A percentile compares a stretch with the other conserved stretches of the same genome.
Evolutionary conservation across 805 yeast genomes (phyloP).

Genomic region (Candida mattraensis): DNA sequence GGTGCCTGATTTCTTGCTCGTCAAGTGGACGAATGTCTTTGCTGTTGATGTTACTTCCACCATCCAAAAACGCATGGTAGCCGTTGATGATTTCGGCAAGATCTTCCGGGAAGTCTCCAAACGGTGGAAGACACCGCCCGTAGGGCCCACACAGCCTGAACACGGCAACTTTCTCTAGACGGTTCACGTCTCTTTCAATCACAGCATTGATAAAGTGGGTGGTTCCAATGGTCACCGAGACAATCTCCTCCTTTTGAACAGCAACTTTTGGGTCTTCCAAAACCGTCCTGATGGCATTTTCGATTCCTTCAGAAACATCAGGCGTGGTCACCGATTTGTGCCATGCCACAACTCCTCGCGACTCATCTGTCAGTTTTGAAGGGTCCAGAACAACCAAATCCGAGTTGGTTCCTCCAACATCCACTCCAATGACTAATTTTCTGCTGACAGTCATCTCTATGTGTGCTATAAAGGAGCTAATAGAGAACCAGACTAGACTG

Average conservation of each 20-base stretch:
- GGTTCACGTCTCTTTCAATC: constrained; percentile 41
- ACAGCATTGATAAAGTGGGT: constrained; percentile 51
- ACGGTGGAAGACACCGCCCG: constrained; percentile 38
- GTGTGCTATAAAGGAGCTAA: too few species aligned
- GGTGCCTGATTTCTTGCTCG: constrained; percentile 19
- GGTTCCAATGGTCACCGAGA: constrained; percentile 46
- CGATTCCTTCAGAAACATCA: constrained; percentile 43
- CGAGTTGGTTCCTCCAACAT: constrained; percentile 51
- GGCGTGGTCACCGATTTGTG: constrained; percentile 43
- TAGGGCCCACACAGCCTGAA: constrained; percentile 44
- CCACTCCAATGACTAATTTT: constrained; percentile 40
- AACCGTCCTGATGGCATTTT: constrained; percentile 33
- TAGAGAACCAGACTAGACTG: too few species aligned
- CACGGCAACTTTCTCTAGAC: constrained; percentile 44
- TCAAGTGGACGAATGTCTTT: constrained; percentile 33
- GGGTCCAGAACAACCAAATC: constrained; percentile 47
- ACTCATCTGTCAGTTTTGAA: constrained; percentile 14
- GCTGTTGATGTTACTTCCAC: constrained; percentile 44
- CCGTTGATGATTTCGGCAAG: constrained; percentile 35
- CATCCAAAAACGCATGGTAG: constrained; percentile 35
- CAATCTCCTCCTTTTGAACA: constrained; percentile 27
- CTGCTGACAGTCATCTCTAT: constrained; percentile 1
- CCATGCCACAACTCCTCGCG: constrained; percentile 38
- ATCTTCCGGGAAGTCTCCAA: constrained; percentile 44
- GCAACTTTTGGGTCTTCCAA: constrained; percentile 23